Percentiles rank a stretch among this genome's conserved stretches.
phyloP scores from a whole-genome alignment of 768 basidiomycete genomes.

The Atractiella rhizophila region DNA sequence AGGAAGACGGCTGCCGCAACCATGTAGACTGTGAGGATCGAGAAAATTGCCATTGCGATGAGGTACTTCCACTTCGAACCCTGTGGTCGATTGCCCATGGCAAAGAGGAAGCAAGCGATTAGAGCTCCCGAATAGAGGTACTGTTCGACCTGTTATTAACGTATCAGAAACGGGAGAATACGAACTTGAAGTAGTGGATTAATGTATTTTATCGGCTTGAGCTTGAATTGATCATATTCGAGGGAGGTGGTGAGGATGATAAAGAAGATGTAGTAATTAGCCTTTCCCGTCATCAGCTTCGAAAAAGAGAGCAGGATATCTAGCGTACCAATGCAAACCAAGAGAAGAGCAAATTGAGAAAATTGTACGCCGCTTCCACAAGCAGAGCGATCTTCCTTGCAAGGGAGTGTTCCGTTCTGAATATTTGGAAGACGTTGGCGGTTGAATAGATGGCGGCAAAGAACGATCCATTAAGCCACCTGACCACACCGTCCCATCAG shows the following conservation, averaged over 20 bases:
- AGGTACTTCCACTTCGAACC: conserved; percentile 72
- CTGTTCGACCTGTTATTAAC: conserved; percentile 24
- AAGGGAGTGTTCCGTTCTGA: conserved; percentile 55
- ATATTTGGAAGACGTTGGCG: conserved; percentile 55
- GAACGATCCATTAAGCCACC: conserved; percentile 47
- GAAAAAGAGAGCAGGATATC: conserved; percentile 18
- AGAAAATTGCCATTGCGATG: conserved; percentile 33
- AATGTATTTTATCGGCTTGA: too few species aligned
- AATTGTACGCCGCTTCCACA: conserved; percentile 61
- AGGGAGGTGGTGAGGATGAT: conserved; percentile 59
- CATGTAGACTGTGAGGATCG: conserved; percentile 58
- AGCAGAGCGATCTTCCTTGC: conserved; percentile 47
- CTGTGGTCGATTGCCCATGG: conserved; percentile 59
- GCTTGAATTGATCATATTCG: conserved; percentile 48
- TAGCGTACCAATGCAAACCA: conserved; percentile 87
- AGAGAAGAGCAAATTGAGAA: conserved; percentile 60
- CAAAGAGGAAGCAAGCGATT: conserved; percentile 71
- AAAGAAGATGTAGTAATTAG: conserved; percentile 49
- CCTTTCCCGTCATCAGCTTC: conserved; percentile 34
- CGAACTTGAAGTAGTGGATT: too few species aligned
- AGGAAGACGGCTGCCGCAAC: conserved; percentile 58
- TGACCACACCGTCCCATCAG: conserved; percentile 1
- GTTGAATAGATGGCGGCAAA: conserved; percentile 86
- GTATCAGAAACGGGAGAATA: conserved; percentile 40
- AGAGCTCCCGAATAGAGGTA: conserved; percentile 63